Conservation (phyloP, 148 eudicot species). For the Nepenthes mirabilis region DNA sequence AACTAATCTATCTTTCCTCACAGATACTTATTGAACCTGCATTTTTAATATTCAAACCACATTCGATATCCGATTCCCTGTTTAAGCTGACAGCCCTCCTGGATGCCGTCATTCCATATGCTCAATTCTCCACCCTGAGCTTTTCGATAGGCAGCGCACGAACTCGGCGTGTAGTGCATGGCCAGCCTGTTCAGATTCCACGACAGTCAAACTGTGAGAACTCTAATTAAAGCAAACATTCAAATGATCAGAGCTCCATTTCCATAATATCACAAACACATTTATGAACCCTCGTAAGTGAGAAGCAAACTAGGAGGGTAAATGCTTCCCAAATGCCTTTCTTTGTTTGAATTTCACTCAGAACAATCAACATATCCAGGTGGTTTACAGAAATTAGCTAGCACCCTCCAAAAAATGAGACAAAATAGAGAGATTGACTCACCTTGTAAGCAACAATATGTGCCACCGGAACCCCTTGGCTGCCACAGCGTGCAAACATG, state of each 20-base stretch:
- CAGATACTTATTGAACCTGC: too few species aligned
- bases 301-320: too few species aligned
- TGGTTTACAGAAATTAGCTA: neutral
- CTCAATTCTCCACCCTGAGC: neutral
- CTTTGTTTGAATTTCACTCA: too few species aligned
- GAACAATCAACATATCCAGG: too few species aligned
- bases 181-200: conserved; percentile 49
- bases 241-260: neutral
- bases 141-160: conserved; percentile 28
- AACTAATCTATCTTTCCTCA: too few species aligned
- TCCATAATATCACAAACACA: neutral
- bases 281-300: neutral
- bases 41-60: too few species aligned
- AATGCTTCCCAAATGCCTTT: too few species aligned
- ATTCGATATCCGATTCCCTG: too few species aligned
- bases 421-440: conserved; percentile 1
- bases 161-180: conserved; percentile 77
- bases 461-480: conserved; percentile 86
- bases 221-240: neutral
- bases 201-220: too few species aligned
- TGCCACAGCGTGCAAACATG: conserved; percentile 61
- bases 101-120: too few species aligned
- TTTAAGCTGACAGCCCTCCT: too few species aligned
- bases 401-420: neutral
- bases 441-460: conserved; percentile 82